Evolutionary conservation across 805 yeast genomes (phyloP).

Genomic region (Debaryomyces hansenii): DNA sequence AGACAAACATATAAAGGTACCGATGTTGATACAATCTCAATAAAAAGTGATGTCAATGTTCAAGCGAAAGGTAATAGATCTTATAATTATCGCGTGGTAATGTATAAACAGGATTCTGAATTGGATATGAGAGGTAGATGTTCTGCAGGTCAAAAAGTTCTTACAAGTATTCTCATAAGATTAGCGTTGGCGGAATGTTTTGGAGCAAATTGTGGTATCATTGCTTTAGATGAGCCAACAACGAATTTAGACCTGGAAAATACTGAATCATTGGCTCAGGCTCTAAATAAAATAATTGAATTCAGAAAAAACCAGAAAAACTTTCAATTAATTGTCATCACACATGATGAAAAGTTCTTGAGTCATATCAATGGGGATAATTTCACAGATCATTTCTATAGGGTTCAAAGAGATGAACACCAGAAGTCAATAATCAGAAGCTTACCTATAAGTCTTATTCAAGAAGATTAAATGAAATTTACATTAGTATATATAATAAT

Average conservation of each 20-base stretch:
- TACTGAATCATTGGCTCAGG: slow-evolving; percentile 80
- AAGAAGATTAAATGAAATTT: slow-evolving; percentile 20
- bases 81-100: slow-evolving; percentile 90
- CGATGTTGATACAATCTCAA: slow-evolving; percentile 88
- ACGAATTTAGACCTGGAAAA: slow-evolving; percentile 91
- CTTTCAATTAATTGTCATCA: slow-evolving; percentile 91
- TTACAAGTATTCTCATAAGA: slow-evolving; percentile 89
- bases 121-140: slow-evolving; percentile 98
- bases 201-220: slow-evolving; percentile 92
- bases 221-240: slow-evolving; percentile 97
- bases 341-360: slow-evolving; percentile 93
- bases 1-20: slow-evolving; percentile 91
- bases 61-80: slow-evolving; percentile 57
- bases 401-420: slow-evolving; percentile 75
- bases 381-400: slow-evolving; percentile 84
- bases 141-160: slow-evolving; percentile 95
- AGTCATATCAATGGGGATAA: slow-evolving; percentile 80
- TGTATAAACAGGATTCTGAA: slow-evolving; percentile 90
- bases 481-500: slow-evolving; percentile 1
- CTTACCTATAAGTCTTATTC: slow-evolving; percentile 41
- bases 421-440: slow-evolving; percentile 74
- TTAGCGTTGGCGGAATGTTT: slow-evolving; percentile 93
- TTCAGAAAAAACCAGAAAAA: slow-evolving; percentile 75
- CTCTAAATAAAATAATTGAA: slow-evolving; percentile 73
- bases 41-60: slow-evolving; percentile 71